Evolutionary conservation across 352 stramenopile species (phyloP), one percentile per base, ranked within the genome.

Genomic region (Aphanomyces astaci): DNA sequence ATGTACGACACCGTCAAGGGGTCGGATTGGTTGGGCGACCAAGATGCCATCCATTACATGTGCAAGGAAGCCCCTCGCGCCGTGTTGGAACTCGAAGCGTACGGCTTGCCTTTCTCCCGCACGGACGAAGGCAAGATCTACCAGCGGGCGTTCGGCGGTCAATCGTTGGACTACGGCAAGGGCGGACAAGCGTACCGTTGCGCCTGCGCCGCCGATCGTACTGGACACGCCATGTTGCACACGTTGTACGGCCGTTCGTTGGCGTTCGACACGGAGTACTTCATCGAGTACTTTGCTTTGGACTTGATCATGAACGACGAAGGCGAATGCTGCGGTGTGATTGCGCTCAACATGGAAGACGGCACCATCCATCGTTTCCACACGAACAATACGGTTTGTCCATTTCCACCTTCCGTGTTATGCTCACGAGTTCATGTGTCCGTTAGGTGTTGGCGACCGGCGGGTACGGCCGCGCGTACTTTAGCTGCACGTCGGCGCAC

Each of bases 41-140:
- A 99, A 80, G 96, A 99, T 79, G 92, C 95, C 60, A 99, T 99
- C 75, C 95, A 98, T 75, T 99, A 99, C 87, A 99, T 99, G 96
- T 98, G 93, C 77, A 78, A 90, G 56, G 95, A 98, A 78, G 76
- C 79, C 2, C 78, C 78, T 22, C 65, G 79, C 25, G 82, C 85
- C 49, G 94, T 98, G 19, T 79, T 97, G 17, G 96, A 99, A 79
- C 80, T 99, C 11, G 96, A 98, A 76, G 85, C 86, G 59, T 99
- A 98, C 70, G 96, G 96, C 19, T 80, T 99, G 52, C 96, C 96
- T 2, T 99, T 99, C 80, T 97, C 86, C 27, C 88, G 96, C 4
- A 98, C 95, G 3, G 93, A 98, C 70, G 92, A 98, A 56, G 96
- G 95, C 46, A 98, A 98, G 77, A 98, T 98, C 72, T 98, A 98